Base-by-base conservation (phyloP, 345 rosid species). In the Jatropha curcas region DNA sequence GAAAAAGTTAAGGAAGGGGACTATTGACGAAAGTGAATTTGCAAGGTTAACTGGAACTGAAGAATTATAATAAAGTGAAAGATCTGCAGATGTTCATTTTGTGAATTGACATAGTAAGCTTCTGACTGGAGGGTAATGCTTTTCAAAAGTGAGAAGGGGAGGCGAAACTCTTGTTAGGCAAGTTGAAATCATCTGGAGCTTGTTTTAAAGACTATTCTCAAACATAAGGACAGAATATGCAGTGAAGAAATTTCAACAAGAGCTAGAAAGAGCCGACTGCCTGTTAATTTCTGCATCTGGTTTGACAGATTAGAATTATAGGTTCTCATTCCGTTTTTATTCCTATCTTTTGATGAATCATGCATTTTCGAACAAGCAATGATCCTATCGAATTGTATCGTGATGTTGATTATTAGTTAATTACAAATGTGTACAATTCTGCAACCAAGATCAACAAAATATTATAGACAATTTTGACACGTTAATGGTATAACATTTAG, bases 1-100 rank as follows among this genome's bases (percentile, higher is more conserved):
- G 35, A 85, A 85, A 68, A 92, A 91, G 78, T 82, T 84, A 48
- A 90, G 84, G 83, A 89, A 78, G 74, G 98, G 97, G 20, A 59
- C 75, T 6, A 95, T 90, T 33, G 86, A 82, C 57, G 97, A 95
- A 79, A 87, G 67, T 67, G 96, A 94, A 67, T 89, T 72, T 65
- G 91, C 87, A 0, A 90, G 81, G 80, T 81, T 90, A 76, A 86
- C 88, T 10, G 97, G 93, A 77, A 83, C 84, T 2, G 93, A 90
- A 56, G 98, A 92, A 68, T 72, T 89, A 61, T 70, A 82, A 73
- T 92, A 74, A 82, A 46, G 28, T 61, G 76, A 59, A 67, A 53
- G 41, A 25, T 72, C 4, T 41, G 65, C 60, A 17, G 41, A 43
- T 57, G n/a, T 6, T 25, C 24, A 33, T 46, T 16, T 34, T 28